Evolutionary conservation across 257 asterid species (phyloP), one percentile per base, ranked within the genome.

Genomic region (Craterostigma plantagineum): DNA sequence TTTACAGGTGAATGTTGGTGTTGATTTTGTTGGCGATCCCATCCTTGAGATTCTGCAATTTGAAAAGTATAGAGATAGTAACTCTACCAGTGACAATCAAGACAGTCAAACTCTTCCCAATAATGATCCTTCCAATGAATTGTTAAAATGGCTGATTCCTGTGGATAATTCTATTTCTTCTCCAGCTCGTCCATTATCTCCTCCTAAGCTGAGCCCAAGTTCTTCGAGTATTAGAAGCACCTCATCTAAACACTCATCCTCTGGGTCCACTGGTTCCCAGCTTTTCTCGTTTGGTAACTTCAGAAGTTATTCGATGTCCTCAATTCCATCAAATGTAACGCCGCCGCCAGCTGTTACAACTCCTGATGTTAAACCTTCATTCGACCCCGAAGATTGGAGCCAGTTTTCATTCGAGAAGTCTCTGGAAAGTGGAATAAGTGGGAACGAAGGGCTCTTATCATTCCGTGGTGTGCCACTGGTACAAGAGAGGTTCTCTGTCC

Each of bases 231-330:
- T 79, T 45, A 73, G 91, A 42, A 77, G 68, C 70, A 33, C 94
- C 10, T 56, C 99, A 50, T 50, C 67, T 14, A 90, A 76, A 62
- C 68, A 90, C 34, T 51, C 58, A 48, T 45, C 62, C 37, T 51
- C 99, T 30, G 75, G 62, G 44, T 58, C 95, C 60, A 61, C 94
- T 65, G 69, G 91, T 48, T 80, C 99, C 45, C 96, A 79, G 72
- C 64, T 83, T 44, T 83, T 83, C 59, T 79, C 94, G 51, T 80
- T 83, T 42, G 81, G 96, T 57, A 51, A 90, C 61, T 77, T 79
- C 57, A 79, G 99, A 72, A 90, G 99, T 66, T 80, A 83, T 55
- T 90, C 99, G 45, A 90, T 90, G 99, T 77, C 94, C 56, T 80
- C 96, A 48, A 74, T 83, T 52, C 96, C 99, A 7, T 87, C 71